These are phyloP conservation scores for Dendrobium nobile DNA, from an alignment of 106 monocot genomes.

Conservation along the genomic window DNA sequence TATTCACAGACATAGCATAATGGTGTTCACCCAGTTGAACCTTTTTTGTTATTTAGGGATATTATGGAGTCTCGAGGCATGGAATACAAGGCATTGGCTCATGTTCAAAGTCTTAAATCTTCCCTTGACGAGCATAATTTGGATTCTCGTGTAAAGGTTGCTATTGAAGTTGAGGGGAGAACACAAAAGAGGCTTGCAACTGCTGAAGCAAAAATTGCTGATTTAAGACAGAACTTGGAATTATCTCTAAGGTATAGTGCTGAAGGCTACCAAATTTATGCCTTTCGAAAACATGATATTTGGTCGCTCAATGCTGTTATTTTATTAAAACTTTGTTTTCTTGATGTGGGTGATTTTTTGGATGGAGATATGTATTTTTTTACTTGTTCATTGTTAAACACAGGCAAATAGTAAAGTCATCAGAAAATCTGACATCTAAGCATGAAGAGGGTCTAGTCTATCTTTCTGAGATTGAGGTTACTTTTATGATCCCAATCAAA, in stretches of 20 bases:
- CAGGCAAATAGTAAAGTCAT: slow-evolving; percentile 58
- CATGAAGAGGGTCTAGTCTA: slow-evolving; percentile 79
- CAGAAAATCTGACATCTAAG: slow-evolving; percentile 67
- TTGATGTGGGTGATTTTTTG: background rate
- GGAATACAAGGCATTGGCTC: slow-evolving; percentile 74
- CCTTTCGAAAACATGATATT: background rate
- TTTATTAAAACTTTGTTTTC: background rate
- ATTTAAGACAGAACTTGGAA: slow-evolving; percentile 72
- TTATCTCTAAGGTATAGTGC: slow-evolving; percentile 34
- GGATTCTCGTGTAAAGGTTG: slow-evolving; percentile 57
- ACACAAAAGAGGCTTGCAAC: slow-evolving; percentile 73
- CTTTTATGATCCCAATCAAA: background rate
- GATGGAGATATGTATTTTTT: slow-evolving; percentile 1
- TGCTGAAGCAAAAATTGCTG: slow-evolving; percentile 86
- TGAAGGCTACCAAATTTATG: background rate
- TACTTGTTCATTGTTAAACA: background rate
- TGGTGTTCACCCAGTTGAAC: background rate
- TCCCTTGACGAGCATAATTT: slow-evolving; percentile 62
- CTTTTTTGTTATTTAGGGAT: slow-evolving; percentile 27
- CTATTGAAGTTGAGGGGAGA: slow-evolving; percentile 66
- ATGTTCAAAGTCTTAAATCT: slow-evolving; percentile 67
- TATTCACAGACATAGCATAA: background rate
- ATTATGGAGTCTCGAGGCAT: slow-evolving; percentile 46
- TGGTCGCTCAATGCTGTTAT: background rate
- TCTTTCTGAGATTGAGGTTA: slow-evolving; percentile 40